Evolutionary conservation across 2,329 filamentous ascomycete species (phyloP), one percentile per base, ranked within the genome.

Genomic region (Escovopsis sp.): DNA sequence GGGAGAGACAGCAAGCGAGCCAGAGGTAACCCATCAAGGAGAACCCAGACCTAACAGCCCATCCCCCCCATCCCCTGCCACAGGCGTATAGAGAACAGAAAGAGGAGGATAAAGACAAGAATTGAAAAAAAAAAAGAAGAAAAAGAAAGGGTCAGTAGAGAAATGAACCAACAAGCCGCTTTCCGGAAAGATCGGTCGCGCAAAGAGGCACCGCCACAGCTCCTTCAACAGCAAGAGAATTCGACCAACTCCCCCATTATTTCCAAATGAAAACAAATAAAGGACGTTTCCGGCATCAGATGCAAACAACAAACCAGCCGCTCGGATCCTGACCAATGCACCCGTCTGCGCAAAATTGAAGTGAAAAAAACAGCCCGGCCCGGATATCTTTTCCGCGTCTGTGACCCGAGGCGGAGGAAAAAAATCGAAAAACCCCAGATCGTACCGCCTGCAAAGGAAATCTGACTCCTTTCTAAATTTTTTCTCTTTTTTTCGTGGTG

Each of bases 401-500:
- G 53, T 54, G 53, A 59, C 56, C 51, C 28, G 28, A 11, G 7
- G 28, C 28, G 28, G 28, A 7, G 7, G 7, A 7, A 32, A 32
- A 58, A 56, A 59, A 61, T 61, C 66, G 55, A 56, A 55, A 59
- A 55, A 45, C 38, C 53, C 47, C 45, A 45, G 40, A 49, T 50
- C 49, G 49, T 54, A 57, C 49, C 40, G 51, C 56, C 55, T 48
- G 53, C 52, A 52, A 55, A 56, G 54, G 51, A 53, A 44, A 32
- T 11, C 8, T 32, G 28, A 57, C 53, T 50, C 54, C 53, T 50
- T 55, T 46, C 69, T 72, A 73, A 70, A 68, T 52, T 49, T 62
- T 55, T 69, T 68, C 51, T 48, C 62, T 55, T 64, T 64, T 58
- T 58, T 55, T 18, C 15, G 15, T 15, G 15, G 15, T 15, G 15